These are phyloP conservation scores for Rubroboletus pulcherrimus DNA, from an alignment of 768 basidiomycete species.

Conservation along the genomic window DNA sequence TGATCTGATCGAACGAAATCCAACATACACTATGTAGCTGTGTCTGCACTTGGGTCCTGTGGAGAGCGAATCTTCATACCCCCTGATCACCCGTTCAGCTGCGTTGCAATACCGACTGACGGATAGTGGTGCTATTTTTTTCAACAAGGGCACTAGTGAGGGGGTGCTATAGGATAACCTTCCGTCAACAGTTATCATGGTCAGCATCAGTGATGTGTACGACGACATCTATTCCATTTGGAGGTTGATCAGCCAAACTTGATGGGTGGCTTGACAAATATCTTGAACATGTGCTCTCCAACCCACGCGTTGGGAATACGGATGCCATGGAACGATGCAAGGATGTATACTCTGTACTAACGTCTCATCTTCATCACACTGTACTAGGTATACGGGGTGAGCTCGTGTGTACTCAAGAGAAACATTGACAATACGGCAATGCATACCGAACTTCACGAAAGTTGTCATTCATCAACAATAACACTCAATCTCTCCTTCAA, in stretches of 20 bases:
- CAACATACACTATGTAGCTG: slow-evolving; percentile 38
- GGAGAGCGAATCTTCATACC: slow-evolving; percentile 29
- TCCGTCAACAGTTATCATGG: background rate
- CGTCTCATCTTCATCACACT: background rate
- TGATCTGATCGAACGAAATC: background rate
- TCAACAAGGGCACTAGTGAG: slow-evolving; percentile 66
- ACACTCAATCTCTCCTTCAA: slow-evolving; percentile 39
- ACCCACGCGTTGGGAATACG: background rate
- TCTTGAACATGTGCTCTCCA: background rate
- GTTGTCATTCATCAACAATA: slow-evolving; percentile 30
- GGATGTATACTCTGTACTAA: background rate
- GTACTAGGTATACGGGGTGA: background rate
- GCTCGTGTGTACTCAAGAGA: background rate
- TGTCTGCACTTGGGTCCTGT: slow-evolving; percentile 58
- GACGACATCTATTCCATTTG: background rate
- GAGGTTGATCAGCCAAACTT: background rate
- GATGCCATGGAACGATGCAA: background rate
- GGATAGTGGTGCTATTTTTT: slow-evolving; percentile 63
- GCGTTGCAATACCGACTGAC: slow-evolving; percentile 72
- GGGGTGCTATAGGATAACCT: slow-evolving; percentile 49
- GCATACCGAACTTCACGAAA: background rate
- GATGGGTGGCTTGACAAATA: background rate
- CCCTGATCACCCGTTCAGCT: slow-evolving; percentile 45
- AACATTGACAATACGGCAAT: background rate
- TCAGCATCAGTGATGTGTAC: background rate